Conservation (phyloP, 352 stramenopile genomes). For the Phytophthora hibernalis region DNA sequence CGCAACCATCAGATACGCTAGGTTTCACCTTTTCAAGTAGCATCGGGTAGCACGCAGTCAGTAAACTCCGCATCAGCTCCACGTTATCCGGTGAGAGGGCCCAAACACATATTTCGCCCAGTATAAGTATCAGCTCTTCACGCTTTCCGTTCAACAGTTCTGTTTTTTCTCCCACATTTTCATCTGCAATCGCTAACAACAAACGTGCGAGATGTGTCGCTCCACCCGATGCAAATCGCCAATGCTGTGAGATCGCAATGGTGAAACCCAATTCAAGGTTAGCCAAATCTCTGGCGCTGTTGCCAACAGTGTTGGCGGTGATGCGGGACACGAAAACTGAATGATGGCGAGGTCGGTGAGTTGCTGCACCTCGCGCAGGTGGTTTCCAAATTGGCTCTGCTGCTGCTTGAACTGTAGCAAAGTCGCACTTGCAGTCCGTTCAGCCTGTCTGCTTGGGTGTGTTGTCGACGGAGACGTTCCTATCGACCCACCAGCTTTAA, state of each 20-base stretch:
- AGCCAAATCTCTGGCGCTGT: neutral
- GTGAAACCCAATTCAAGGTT: constrained; percentile 23
- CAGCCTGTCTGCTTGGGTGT: constrained; percentile 2
- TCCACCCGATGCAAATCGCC: constrained; percentile 14
- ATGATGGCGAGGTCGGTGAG: constrained; percentile 34
- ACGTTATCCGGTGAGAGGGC: constrained; percentile 33
- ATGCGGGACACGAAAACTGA: constrained; percentile 31
- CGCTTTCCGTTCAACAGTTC: neutral
- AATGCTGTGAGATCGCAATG: constrained; percentile 31
- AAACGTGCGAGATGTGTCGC: constrained; percentile 26
- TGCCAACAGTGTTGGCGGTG: constrained; percentile 5
- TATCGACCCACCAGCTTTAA: constrained; percentile 6
- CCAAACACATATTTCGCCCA: constrained; percentile 44
- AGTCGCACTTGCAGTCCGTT: neutral
- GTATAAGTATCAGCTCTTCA: constrained; percentile 39
- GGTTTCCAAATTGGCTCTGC: constrained; percentile 15
- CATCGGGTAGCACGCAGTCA: constrained; percentile 25
- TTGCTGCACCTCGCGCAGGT: constrained; percentile 25
- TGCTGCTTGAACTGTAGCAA: constrained; percentile 23
- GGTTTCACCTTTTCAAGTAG: constrained; percentile 32
- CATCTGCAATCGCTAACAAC: constrained; percentile 16
- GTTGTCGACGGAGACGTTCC: constrained; percentile 8
- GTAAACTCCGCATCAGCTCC: constrained; percentile 30
- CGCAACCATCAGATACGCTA: constrained; percentile 2
- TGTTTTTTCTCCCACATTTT: neutral